Percentiles rank a stretch among this genome's conserved stretches.
These are phyloP conservation scores for Ammopiptanthus mongolicus DNA, from an alignment of 306 rosid species.

Conservation along the genomic window DNA sequence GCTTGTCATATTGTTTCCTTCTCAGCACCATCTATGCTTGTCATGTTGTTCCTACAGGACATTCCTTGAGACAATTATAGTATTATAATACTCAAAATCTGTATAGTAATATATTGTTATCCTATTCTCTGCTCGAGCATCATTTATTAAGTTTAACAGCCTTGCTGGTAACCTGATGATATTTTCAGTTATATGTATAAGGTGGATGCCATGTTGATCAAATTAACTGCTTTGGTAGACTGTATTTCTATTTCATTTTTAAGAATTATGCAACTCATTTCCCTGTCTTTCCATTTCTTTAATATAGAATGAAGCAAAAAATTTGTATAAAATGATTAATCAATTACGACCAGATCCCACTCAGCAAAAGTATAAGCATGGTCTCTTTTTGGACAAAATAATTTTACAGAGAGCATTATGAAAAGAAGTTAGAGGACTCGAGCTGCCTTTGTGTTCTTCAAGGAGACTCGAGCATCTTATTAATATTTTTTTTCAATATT, in stretches of 20 bases:
- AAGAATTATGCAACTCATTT: not conserved
- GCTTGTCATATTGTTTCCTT: no score
- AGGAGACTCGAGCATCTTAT: no score
- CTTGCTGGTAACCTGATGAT: constrained; percentile 5
- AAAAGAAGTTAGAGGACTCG: constrained; percentile 64
- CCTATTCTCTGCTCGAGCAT: not conserved
- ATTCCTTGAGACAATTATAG: no score
- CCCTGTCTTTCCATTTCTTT: no score
- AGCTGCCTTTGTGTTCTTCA: no score
- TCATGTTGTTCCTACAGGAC: no score
- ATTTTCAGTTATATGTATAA: constrained; percentile 1
- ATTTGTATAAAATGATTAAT: constrained; percentile 40
- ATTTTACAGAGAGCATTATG: constrained; percentile 54
- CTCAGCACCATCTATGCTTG: no score
- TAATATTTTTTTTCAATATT: no score
- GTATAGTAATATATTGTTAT: no score
- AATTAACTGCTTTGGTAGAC: no score
- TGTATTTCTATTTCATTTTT: constrained; percentile 5
- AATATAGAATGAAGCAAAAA: constrained; percentile 54
- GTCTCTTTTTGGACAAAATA: constrained; percentile 42
- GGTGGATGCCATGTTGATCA: constrained; percentile 15
- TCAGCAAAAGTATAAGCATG: constrained; percentile 23
- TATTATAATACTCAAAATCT: no score
- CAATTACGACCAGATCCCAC: constrained; percentile 44
- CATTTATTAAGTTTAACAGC: not conserved